These are phyloP conservation scores for Amylostereum areolatum DNA, from an alignment of 1,284 basidiomycete genomes.

Conservation along the genomic window DNA sequence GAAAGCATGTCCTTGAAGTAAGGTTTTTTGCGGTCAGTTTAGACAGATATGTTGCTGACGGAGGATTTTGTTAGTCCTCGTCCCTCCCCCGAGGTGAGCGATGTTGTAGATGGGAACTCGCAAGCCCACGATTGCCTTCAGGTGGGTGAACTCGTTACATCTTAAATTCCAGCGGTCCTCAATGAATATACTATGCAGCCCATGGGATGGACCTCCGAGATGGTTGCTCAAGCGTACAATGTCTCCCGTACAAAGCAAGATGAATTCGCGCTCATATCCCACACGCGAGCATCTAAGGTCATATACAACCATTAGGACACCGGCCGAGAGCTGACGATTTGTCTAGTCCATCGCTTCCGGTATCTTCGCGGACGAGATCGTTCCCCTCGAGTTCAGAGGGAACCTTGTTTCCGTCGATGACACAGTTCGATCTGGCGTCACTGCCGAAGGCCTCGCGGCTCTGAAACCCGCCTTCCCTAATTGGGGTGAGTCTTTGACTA, in stretches of 20 bases:
- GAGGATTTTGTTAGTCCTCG: constrained; percentile 46
- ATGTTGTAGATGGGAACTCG: constrained; percentile 41
- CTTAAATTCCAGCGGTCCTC: neutral
- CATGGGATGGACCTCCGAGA: constrained; percentile 92
- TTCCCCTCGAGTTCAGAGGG: constrained; percentile 66
- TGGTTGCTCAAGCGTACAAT: constrained; percentile 73
- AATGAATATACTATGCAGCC: constrained; percentile 43
- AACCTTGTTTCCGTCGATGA: constrained; percentile 64
- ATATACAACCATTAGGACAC: neutral
- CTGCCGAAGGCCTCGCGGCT: constrained; percentile 55
- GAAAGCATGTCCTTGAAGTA: constrained; percentile 85
- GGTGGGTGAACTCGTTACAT: constrained; percentile 32
- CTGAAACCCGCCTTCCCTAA: constrained; percentile 75
- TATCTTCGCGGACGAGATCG: constrained; percentile 74
- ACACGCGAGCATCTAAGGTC: constrained; percentile 69
- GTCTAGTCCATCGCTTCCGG: constrained; percentile 31
- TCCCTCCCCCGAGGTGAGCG: constrained; percentile 69
- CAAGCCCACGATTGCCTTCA: constrained; percentile 74
- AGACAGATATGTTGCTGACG: neutral
- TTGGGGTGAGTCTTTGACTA: constrained; percentile 73
- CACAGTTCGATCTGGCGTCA: constrained; percentile 77
- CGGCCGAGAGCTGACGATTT: too few relatives aligned
- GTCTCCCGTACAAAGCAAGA: constrained; percentile 77
- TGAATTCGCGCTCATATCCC: constrained; percentile 76
- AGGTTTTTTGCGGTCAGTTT: constrained; percentile 18